Base-by-base conservation (phyloP, 306 rosid genomes). In the Dicorynia guianensis region DNA sequence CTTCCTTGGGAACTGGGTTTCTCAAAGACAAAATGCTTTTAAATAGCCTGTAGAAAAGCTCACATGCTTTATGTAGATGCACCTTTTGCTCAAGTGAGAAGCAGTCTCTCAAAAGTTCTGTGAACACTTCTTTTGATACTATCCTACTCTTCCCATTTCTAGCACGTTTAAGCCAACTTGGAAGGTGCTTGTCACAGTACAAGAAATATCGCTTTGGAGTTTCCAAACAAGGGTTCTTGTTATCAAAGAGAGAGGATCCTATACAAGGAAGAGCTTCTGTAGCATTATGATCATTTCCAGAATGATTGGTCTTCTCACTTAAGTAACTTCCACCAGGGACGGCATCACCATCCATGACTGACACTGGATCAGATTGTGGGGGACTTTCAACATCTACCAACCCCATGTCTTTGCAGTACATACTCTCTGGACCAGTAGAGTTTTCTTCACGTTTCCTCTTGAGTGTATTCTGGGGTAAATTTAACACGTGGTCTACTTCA, bases 131-230 rank as follows among this genome's bases (percentile, higher is more conserved):
- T 84, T 90, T 92, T 50, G 99, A 92, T 76, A 96, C 77, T 70
- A 96, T 93, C 83, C 97, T 92, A 86, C 97, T 86, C 89, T 90
- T 96, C 64, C 98, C 99, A 76, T 96, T 95, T 86, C 99, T 89
- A 17, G 99, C 99, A 74, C 99, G 96, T 81, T 96, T 96, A 70
- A 92, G 97, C 97, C 99, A 96, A 76, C 97, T 96, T 43, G 99
- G 99, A 60, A 92, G 91, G 84, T 96, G 99, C 71, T 71, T 85
- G 54, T 96, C 98, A 63, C 99, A 96, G 77, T 96, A 96, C 75
- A 92, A 81, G 43, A 76, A 86, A 88, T 90, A 87, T 12, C 96
- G 87, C 75, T 87, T 92, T 59, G 97, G 96, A 75, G 79, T 85
- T 85, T 92, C 99, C 83, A 65, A 54, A 80, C 99, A 96, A 58